Conservation (phyloP, 2,329 filamentous ascomycete species). For the Botrytis elliptica region DNA sequence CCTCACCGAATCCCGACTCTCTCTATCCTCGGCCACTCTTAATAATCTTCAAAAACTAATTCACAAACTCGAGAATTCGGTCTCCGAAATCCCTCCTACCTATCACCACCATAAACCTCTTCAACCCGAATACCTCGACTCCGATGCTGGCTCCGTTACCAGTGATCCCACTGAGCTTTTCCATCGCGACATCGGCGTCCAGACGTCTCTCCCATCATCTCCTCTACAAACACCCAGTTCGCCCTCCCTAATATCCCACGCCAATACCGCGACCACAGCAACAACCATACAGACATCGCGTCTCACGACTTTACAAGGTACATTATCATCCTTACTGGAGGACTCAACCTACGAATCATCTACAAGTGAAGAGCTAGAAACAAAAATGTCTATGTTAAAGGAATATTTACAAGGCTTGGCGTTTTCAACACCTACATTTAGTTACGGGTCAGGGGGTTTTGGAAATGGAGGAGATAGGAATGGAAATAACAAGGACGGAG, state of each 20-base stretch:
- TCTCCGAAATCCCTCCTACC: slow-evolving; percentile 57
- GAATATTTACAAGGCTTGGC: slow-evolving; percentile 65
- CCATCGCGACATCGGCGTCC: slow-evolving; percentile 76
- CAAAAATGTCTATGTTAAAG: slow-evolving; percentile 50
- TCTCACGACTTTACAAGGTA: slow-evolving; percentile 49
- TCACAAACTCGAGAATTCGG: slow-evolving; percentile 51
- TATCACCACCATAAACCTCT: slow-evolving; percentile 29
- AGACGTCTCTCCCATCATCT: slow-evolving; percentile 58
- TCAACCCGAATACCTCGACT: slow-evolving; percentile 41
- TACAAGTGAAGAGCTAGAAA: slow-evolving; percentile 29
- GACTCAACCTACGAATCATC: slow-evolving; percentile 33
- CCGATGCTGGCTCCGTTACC: slow-evolving; percentile 43
- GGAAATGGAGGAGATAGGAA: slow-evolving; percentile 35
- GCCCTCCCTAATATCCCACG: slow-evolving; percentile 32
- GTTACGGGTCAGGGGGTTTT: slow-evolving; percentile 37
- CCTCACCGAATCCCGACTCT: slow-evolving; percentile 52
- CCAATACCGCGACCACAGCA: slow-evolving; percentile 12
- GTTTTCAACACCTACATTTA: slow-evolving; percentile 43
- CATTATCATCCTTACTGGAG: slow-evolving; percentile 52
- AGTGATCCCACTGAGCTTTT: slow-evolving; percentile 72
- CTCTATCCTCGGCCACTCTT: slow-evolving; percentile 50
- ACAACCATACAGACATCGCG: slow-evolving; percentile 42
- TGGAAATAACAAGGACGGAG: slow-evolving; percentile 47
- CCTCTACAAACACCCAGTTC: slow-evolving; percentile 28
- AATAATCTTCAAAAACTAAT: slow-evolving; percentile 52